Evolutionary conservation across 495 filamentous ascomycete species (phyloP), one percentile per base, ranked within the genome.

Genomic region (Talaromyces ruber): DNA sequence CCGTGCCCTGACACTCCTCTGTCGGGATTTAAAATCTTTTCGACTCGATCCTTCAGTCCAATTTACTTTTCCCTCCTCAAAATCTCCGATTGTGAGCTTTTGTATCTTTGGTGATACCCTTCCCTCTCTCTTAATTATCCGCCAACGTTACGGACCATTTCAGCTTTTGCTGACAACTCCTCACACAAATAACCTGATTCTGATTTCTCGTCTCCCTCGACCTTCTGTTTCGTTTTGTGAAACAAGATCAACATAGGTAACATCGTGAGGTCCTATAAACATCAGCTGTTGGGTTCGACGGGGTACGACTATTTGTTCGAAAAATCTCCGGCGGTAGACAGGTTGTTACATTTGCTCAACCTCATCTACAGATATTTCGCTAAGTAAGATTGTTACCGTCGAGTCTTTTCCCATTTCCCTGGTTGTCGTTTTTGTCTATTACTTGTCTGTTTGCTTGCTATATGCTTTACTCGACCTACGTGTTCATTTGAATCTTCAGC

Each of bases 241-340:
- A 60, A 60, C 59, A 50, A 29, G 34, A 47, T 60, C 26, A 51
- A 25, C 58, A 22, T 18, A 52, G 43, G 57, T 60, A 50, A 52
- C 59, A 51, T 60, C 59, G 59, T 60, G 59, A 60, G 24, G 50
- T 52, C 30, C 57, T 59, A 24, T 51, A 18, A 24, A 30, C 29
- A 21, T 24, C 43, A 30, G 43, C 37, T 60, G 34, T 59, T 32
- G 55, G 14, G 18, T 18, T n/a, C 39, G 8, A 39, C 58, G 59
- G 59, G 30, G 59, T 29, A 51, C 59, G 39, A 52, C 32, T 26
- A 29, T 47, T 59, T 59, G 57, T 14, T 59, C 32, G 30, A 58
- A 12, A 59, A 59, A 59, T 45, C 57, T 59, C 57, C 57, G 54
- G 54, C 18, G n/a, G 26, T n/a, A 25, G 54, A 57, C 54, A 34